Conservation (phyloP, 2,329 filamentous ascomycete genomes). For the Akanthomyces uredinophilus region DNA sequence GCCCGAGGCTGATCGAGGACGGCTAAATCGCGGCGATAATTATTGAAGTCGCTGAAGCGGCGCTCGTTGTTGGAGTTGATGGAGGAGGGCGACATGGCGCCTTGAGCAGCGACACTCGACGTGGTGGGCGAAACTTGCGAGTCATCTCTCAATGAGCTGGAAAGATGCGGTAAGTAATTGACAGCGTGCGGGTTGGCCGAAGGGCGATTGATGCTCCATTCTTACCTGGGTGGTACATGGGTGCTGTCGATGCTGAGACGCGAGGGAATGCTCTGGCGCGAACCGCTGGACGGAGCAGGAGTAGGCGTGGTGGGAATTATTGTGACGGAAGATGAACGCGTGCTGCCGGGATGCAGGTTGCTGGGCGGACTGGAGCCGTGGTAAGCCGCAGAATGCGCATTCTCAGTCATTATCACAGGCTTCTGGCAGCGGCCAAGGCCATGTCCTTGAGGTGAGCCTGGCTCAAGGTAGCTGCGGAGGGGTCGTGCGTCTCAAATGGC, state of each 20-base stretch:
- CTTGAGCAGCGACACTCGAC: slow-evolving; percentile 38
- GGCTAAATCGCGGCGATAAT: slow-evolving; percentile 67
- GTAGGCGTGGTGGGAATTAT: slow-evolving; percentile 7
- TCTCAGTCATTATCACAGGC: slow-evolving; percentile 10
- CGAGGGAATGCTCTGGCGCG: slow-evolving; percentile 11
- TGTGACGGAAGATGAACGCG: slow-evolving; percentile 9
- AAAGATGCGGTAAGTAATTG: slow-evolving; percentile 4
- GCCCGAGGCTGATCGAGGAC: slow-evolving; percentile 58
- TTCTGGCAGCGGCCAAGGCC: slow-evolving; percentile 4
- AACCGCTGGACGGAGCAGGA: not conserved
- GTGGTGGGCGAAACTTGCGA: slow-evolving; percentile 46
- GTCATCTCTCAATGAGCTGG: slow-evolving; percentile 30
- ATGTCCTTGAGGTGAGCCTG: slow-evolving; percentile 13
- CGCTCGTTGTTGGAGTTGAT: slow-evolving; percentile 41
- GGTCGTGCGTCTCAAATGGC: slow-evolving; percentile 9
- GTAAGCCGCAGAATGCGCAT: slow-evolving; percentile 1
- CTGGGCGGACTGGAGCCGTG: slow-evolving; percentile 1
- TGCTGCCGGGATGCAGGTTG: slow-evolving; percentile 1
- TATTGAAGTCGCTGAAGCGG: slow-evolving; percentile 56
- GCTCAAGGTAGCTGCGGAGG: slow-evolving; percentile 10
- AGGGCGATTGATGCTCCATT: not conserved
- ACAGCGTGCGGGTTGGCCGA: not conserved
- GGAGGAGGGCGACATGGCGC: slow-evolving; percentile 36
- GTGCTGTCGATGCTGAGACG: slow-evolving; percentile 14
- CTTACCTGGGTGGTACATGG: slow-evolving; percentile 3